Evolutionary conservation across 1,284 basidiomycete species (phyloP), one percentile per base, ranked within the genome.

Genomic region (Athelia psychrophila): DNA sequence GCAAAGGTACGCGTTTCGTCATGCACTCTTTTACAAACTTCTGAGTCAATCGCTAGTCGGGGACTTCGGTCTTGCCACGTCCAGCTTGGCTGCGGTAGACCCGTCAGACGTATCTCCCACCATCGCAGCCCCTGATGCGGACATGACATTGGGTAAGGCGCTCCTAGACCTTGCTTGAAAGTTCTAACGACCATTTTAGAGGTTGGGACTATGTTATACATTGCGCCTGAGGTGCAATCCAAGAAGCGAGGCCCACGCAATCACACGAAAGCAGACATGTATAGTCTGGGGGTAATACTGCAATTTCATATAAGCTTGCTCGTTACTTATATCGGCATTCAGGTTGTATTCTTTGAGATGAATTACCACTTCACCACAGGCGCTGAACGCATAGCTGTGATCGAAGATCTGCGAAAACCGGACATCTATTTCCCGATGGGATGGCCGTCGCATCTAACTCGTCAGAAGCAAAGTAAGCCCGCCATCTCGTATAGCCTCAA

Each of bases 301-400:
- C 8, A n/a, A 23, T 22, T 40, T 23, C 32, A 42, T 55, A 30
- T 6, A 27, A 23, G n/a, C 30, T 44, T n/a, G 48, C 45, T 20
- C 18, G 54, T n/a, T 16, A 50, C 18, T 20, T 16, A 54, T 54
- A 38, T 25, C 47, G 27, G 16, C 30, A 42, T 44, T 6, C 47
- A 92, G 88, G 88, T 98, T 60, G 95, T 98, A 24, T 96, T 98
- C 70, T 98, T 98, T 64, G 95, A 98, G 74, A 97, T 98, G 94
- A 94, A 95, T 65, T 93, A 89, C 73, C 62, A 68, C 19, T 96
- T 97, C 71, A 77, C 80, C n/a, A 98, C 95, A 0, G 86, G 84
- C 2, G 83, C 92, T 50, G 95, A 98, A 65, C 84, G 95, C 15
- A 89, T 92, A 44, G 81, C 81, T 2, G 91, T 95, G 16, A 79